Base-by-base conservation (phyloP, 2,329 filamentous ascomycete genomes). In the Aaosphaeria arxii region DNA sequence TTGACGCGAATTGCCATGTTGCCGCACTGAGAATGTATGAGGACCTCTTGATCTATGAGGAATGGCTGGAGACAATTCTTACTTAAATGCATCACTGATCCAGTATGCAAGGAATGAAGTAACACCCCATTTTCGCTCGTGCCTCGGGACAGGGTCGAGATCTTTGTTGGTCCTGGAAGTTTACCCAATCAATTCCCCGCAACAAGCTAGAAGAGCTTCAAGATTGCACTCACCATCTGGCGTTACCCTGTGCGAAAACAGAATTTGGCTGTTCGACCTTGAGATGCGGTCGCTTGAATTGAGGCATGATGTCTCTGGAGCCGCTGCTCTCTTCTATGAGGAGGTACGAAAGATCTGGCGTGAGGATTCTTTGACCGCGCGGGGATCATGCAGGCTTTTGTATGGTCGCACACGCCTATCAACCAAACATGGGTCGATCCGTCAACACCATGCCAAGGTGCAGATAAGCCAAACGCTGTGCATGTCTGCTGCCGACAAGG, bases 1-100 rank as follows among this genome's bases (percentile, higher is more conserved):
- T 58, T 2, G 65, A 60, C 7, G 67, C 70, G 43, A 71, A 79
- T 55, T 82, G 75, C 79, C 79, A 82, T 36, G 77, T 80, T n/a
- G 75, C 73, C 6, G 73, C 71, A 49, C 67, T 71, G 47, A 13
- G 29, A 11, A 6, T 36, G 9, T n/a, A 42, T 59, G 41, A 59
- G 49, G 43, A 31, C 44, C 39, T 11, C 9, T 41, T 24, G 17
- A 24, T 5, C 7, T 30, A 30, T 28, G 5, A 36, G 4, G n/a
- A 36, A 32, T 5, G 7, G 32, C 40, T 11, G 30, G 44, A 36
- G 7, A 28, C 7, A 40, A 30, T 3, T 28, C 54, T 4, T 61
- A 71, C 73, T 77, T 77, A 65, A 78, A 78, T 6, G 75, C 74
- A 55, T 79, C 77, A 13, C 73, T 76, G 32, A 79, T 71, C 77